Percentiles rank a stretch among this genome's conserved stretches.
These are phyloP conservation scores for Calcarisporium arbuscula DNA, from an alignment of 2,329 filamentous ascomycete species.

Conservation along the genomic window DNA sequence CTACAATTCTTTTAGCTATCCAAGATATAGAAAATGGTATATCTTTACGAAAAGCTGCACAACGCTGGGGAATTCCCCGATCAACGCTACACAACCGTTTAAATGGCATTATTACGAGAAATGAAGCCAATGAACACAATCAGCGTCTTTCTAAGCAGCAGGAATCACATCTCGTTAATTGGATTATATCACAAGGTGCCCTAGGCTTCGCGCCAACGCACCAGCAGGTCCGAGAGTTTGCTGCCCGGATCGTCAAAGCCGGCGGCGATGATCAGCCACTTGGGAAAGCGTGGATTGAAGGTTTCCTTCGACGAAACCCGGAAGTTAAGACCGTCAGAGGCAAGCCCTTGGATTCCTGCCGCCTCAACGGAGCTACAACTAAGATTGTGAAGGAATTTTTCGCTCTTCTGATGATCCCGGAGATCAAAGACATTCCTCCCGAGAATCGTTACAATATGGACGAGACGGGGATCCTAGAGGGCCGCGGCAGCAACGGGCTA, in stretches of 20 bases:
- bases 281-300: conserved; percentile 5
- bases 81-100: not conserved
- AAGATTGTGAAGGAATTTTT: conserved; percentile 3
- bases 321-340: conserved; percentile 3
- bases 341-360: conserved; percentile 1
- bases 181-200: conserved; percentile 1
- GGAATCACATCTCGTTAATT: conserved; percentile 5
- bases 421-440: conserved; percentile 1
- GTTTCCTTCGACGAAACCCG: conserved; percentile 7
- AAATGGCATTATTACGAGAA: not conserved
- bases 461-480: conserved; percentile 8
- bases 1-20: not conserved
- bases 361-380: conserved; percentile 1
- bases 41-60: not conserved
- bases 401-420: not conserved
- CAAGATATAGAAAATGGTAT: conserved; percentile 19
- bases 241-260: conserved; percentile 1
- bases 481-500: conserved; percentile 5
- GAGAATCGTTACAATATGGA: conserved; percentile 8
- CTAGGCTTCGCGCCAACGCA: conserved; percentile 2
- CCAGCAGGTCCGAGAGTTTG: conserved; percentile 2
- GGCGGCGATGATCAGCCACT: conserved; percentile 3
- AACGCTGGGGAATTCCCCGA: not conserved
- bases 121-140: not conserved
- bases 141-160: conserved; percentile 5